Evolutionary conservation across 768 basidiomycete genomes (phyloP).

Genomic region (Hygrocybe punicea): DNA sequence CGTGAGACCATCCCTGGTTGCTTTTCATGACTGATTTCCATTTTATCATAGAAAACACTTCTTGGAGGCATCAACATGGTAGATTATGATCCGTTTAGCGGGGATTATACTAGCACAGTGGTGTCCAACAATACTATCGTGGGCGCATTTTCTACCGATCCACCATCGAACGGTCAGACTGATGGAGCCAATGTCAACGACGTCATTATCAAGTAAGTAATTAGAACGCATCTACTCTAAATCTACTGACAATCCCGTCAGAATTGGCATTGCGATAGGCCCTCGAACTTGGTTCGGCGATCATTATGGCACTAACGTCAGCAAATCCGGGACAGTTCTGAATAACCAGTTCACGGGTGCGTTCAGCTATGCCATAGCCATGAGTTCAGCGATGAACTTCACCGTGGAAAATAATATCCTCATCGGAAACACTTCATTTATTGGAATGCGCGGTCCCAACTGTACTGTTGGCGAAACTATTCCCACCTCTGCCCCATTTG

Average conservation of each 20-base stretch:
- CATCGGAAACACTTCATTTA: conserved; percentile 69
- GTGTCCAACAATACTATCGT: conserved; percentile 64
- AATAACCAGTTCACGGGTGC: conserved; percentile 62
- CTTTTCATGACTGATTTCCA: conserved; percentile 2
- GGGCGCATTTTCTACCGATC: conserved; percentile 63
- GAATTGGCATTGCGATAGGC: conserved; percentile 79
- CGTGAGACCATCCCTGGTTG: conserved; percentile 37
- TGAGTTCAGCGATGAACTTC: conserved; percentile 62
- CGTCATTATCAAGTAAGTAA: conserved; percentile 66
- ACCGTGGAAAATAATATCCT: conserved; percentile 60
- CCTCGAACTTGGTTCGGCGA: conserved; percentile 74
- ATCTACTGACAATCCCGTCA: conserved; percentile 24
- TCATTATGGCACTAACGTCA: conserved; percentile 48
- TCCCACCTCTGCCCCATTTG: conserved; percentile 57
- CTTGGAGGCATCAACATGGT: conserved; percentile 80
- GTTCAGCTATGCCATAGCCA: conserved; percentile 71
- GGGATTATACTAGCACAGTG: conserved; percentile 60
- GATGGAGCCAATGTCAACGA: conserved; percentile 56
- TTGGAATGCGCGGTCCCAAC: conserved; percentile 64
- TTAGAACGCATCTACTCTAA: background rate
- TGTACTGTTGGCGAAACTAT: conserved; percentile 50
- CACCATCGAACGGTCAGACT: conserved; percentile 36
- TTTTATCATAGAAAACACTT: conserved; percentile 50
- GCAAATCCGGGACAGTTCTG: conserved; percentile 50
- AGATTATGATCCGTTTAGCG: conserved; percentile 64